phyloP scores from a whole-genome alignment of 495 filamentous ascomycete species.

The Aspergillus wentii region DNA sequence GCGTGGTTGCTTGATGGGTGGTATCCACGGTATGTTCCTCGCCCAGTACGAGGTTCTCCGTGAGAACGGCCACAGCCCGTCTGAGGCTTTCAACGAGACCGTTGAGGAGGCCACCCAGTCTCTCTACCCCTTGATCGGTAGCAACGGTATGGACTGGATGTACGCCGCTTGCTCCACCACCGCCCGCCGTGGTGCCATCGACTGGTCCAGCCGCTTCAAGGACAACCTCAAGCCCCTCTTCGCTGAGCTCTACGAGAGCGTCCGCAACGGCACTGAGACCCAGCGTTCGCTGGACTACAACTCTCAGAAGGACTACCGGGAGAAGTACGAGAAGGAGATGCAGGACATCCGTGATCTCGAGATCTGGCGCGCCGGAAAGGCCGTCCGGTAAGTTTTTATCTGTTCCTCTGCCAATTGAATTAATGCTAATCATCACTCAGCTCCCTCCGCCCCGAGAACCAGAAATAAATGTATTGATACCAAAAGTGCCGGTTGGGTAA shows the following conservation, averaged over 20 bases:
- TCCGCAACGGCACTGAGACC: slow-evolving; percentile 86
- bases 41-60: slow-evolving; percentile 99
- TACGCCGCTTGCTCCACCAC: slow-evolving; percentile 99
- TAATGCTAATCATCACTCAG: slow-evolving; percentile 31
- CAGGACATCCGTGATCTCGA: slow-evolving; percentile 92
- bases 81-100: slow-evolving; percentile 99
- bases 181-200: slow-evolving; percentile 94
- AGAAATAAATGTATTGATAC: slow-evolving; percentile 58
- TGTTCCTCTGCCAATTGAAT: slow-evolving; percentile 6
- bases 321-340: slow-evolving; percentile 95
- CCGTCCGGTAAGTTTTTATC: slow-evolving; percentile 63
- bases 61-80: slow-evolving; percentile 93
- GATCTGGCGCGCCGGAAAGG: slow-evolving; percentile 98
- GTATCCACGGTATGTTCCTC: slow-evolving; percentile 99
- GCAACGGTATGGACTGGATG: slow-evolving; percentile 99
- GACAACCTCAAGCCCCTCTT: slow-evolving; percentile 96
- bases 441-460: slow-evolving; percentile 88
- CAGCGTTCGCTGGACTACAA: slow-evolving; percentile 93
- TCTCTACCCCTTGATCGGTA: slow-evolving; percentile 93
- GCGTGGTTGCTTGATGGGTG: slow-evolving; percentile 99
- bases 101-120: slow-evolving; percentile 98
- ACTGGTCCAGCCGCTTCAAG: slow-evolving; percentile 96
- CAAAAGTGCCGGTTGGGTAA: slow-evolving; percentile 26
- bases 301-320: slow-evolving; percentile 85
- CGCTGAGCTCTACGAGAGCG: slow-evolving; percentile 90